Conservation (phyloP, 345 rosid genomes). For the Eucalyptus marginata region DNA sequence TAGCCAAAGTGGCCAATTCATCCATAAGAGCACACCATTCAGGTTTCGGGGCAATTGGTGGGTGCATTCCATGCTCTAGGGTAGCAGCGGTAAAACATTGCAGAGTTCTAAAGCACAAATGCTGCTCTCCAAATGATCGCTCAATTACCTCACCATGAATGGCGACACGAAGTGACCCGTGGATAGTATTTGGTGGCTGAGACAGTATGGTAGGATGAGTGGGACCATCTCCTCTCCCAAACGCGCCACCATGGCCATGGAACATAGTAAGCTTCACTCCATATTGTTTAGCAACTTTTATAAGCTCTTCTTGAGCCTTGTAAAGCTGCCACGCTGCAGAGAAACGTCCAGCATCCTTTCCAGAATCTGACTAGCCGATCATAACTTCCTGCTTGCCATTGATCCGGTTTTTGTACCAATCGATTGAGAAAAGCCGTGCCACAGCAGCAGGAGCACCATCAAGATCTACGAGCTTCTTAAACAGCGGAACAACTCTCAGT, state of each 20-base stretch:
- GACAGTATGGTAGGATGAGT: conserved; percentile 93
- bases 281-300: conserved; percentile 67
- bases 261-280: conserved; percentile 95
- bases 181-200: conserved; percentile 97
- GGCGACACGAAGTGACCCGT: conserved; percentile 80
- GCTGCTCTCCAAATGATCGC: conserved; percentile 88
- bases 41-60: conserved; percentile 81
- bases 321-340: conserved; percentile 96
- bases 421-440: conserved; percentile 70
- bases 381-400: conserved; percentile 93
- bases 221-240: conserved; percentile 97
- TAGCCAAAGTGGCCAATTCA: conserved; percentile 81
- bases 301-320: conserved; percentile 93
- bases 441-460: conserved; percentile 92
- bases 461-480: conserved; percentile 91
- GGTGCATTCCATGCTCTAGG: conserved; percentile 88
- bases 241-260: conserved; percentile 98
- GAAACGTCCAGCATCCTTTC: conserved; percentile 85
- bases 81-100: conserved; percentile 93
- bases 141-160: conserved; percentile 95
- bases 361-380: conserved; percentile 95
- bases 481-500: conserved; percentile 82
- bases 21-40: conserved; percentile 90
- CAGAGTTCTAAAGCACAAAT: conserved; percentile 79
- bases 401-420: conserved; percentile 74